A percentile compares a stretch with the other conserved stretches of the same genome.
Conservation (phyloP, 1,139 yeast genomes). For the Debaryomycetaceae sp. region DNA sequence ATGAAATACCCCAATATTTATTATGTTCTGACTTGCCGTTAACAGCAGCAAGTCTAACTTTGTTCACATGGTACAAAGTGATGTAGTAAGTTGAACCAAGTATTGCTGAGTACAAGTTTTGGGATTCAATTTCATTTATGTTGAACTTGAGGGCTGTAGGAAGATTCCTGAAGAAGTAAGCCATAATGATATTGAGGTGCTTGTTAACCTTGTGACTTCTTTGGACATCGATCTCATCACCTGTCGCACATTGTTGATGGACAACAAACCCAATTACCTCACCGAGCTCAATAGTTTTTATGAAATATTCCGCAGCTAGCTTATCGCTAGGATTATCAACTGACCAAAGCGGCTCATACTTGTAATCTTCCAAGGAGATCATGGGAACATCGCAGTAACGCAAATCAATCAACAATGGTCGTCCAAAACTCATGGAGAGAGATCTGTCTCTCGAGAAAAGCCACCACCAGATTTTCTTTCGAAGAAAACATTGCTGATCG, state of each 20-base stretch:
- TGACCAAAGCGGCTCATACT: constrained; percentile 8
- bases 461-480: constrained; percentile 14
- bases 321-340: constrained; percentile 3
- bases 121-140: constrained; percentile 5
- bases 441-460: constrained; percentile 11
- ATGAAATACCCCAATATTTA: constrained; percentile 10
- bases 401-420: constrained; percentile 8
- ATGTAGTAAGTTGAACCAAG: constrained; percentile 10
- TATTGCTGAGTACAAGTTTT: constrained; percentile 8
- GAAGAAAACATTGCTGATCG: constrained; percentile 8
- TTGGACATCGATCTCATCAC: neutral
- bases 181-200: constrained; percentile 11
- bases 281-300: constrained; percentile 6
- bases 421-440: constrained; percentile 10
- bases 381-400: constrained; percentile 4
- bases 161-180: constrained; percentile 6
- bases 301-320: constrained; percentile 7
- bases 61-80: constrained; percentile 11
- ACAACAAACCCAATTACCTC: constrained; percentile 10
- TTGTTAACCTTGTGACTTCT: constrained; percentile 8
- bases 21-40: constrained; percentile 1
- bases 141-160: constrained; percentile 8
- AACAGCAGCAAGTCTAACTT: constrained; percentile 7
- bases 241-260: constrained; percentile 7
- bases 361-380: constrained; percentile 8